Evolutionary conservation across 2,329 filamentous ascomycete genomes (phyloP).

Genomic region (Berkeleyomyces rouxiae): DNA sequence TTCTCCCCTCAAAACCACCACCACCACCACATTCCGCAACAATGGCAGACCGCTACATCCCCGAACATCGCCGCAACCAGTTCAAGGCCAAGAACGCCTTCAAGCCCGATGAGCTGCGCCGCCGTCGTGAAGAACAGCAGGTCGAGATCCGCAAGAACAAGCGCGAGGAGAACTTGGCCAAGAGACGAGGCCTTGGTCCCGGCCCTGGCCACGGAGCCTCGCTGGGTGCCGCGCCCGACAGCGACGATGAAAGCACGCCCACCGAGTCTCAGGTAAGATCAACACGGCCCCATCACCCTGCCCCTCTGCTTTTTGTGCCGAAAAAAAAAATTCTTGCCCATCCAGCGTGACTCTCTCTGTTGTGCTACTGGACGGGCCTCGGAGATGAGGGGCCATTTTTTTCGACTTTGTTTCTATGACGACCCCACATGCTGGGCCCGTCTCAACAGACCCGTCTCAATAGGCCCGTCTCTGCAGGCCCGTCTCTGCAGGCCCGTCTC

Average conservation of each 20-base stretch:
- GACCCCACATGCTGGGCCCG: constrained; percentile 6
- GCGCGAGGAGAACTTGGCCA: constrained; percentile 96
- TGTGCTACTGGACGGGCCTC: not conserved
- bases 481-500: not conserved
- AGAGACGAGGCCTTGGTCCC: constrained; percentile 83
- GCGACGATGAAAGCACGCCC: constrained; percentile 88
- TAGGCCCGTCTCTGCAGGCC: not conserved
- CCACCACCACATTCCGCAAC: constrained; percentile 24
- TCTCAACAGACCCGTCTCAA: not conserved
- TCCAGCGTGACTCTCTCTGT: not conserved
- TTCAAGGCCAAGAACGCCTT: constrained; percentile 99
- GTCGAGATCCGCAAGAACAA: constrained; percentile 98
- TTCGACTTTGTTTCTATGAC: constrained; percentile 13
- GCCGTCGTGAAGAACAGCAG: constrained; percentile 96
- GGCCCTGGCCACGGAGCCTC: constrained; percentile 68
- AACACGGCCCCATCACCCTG: not conserved
- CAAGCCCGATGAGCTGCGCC: constrained; percentile 96
- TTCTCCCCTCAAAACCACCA: constrained; percentile 15
- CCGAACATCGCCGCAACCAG: constrained; percentile 95
- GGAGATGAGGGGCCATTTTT: constrained; percentile 11
- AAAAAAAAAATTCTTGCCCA: not conserved
- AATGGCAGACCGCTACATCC: constrained; percentile 99
- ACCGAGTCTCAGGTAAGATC: constrained; percentile 83
- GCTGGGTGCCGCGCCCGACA: constrained; percentile 78
- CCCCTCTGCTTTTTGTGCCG: constrained; percentile 11